Evolutionary conservation across 2,329 filamentous ascomycete genomes (phyloP).

Genomic region (Camillea tinctor): DNA sequence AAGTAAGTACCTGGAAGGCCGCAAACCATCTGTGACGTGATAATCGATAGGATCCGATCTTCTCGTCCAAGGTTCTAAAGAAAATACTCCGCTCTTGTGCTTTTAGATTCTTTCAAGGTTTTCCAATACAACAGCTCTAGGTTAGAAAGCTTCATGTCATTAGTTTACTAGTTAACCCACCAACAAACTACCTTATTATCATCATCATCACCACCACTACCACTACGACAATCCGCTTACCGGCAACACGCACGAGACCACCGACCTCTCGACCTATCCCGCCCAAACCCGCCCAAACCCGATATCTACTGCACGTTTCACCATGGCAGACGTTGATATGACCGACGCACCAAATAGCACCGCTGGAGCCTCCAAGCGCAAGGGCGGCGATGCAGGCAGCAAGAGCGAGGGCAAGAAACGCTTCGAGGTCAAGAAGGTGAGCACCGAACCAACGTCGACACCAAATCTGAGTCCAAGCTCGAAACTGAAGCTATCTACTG

Average conservation of each 20-base stretch:
- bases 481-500: background rate
- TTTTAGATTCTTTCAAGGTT: background rate
- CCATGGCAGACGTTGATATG: constrained; percentile 97
- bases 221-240: background rate
- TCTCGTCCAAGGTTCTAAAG: background rate
- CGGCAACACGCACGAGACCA: background rate
- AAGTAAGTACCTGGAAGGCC: background rate
- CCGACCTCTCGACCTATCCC: background rate
- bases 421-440: constrained; percentile 98
- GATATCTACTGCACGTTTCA: constrained; percentile 10
- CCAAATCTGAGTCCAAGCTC: too few relatives aligned
- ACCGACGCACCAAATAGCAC: constrained; percentile 69
- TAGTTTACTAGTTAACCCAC: too few relatives aligned
- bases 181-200: too few relatives aligned
- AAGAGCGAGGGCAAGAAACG: constrained; percentile 79
- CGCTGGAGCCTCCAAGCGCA: constrained; percentile 51
- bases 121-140: background rate
- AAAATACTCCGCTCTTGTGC: background rate
- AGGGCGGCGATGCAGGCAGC: constrained; percentile 45
- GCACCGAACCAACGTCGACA: constrained; percentile 7
- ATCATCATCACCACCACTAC: too few relatives aligned
- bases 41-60: background rate
- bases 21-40: constrained; percentile 3
- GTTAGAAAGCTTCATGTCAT: too few relatives aligned
- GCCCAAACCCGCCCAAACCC: too few relatives aligned